Evolutionary conservation across 2,329 filamentous ascomycete genomes (phyloP).

Genomic region (Epichloe bromicola): DNA sequence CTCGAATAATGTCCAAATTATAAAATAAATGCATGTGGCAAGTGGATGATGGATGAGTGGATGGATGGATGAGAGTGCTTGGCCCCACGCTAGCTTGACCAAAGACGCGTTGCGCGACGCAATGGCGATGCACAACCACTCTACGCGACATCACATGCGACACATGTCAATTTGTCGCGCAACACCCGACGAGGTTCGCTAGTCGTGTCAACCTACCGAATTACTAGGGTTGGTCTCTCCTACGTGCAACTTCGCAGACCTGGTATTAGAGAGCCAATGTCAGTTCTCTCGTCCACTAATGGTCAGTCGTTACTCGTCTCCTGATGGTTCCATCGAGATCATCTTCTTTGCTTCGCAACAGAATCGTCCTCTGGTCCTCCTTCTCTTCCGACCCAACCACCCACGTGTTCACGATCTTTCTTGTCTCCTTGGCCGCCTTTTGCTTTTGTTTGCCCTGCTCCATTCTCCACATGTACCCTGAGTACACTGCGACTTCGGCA

Average conservation of each 20-base stretch:
- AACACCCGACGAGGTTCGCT: background rate
- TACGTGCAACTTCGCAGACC: background rate
- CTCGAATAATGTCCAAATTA: background rate
- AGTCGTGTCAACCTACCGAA: too few species aligned
- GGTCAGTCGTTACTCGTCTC: slow-evolving; percentile 12
- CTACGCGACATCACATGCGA: slow-evolving; percentile 8
- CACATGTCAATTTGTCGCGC: background rate
- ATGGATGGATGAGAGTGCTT: background rate
- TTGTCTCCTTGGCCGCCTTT: slow-evolving; percentile 47
- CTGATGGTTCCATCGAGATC: slow-evolving; percentile 12
- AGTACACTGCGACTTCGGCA: slow-evolving; percentile 67
- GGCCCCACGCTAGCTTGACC: background rate
- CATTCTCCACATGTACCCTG: slow-evolving; percentile 60
- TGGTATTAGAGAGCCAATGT: background rate
- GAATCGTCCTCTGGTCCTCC: slow-evolving; percentile 12
- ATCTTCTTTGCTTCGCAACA: slow-evolving; percentile 13
- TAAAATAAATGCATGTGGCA: background rate
- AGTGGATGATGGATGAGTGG: background rate
- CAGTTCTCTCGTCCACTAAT: background rate
- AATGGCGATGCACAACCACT: background rate
- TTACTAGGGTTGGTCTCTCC: too few species aligned
- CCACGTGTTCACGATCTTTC: slow-evolving; percentile 64
- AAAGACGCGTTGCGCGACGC: slow-evolving; percentile 7
- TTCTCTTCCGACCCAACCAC: slow-evolving; percentile 35
- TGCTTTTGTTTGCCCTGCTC: slow-evolving; percentile 54